Base-by-base conservation (phyloP, 2,329 filamentous ascomycete genomes). In the Beauveria scarabaeidicola region DNA sequence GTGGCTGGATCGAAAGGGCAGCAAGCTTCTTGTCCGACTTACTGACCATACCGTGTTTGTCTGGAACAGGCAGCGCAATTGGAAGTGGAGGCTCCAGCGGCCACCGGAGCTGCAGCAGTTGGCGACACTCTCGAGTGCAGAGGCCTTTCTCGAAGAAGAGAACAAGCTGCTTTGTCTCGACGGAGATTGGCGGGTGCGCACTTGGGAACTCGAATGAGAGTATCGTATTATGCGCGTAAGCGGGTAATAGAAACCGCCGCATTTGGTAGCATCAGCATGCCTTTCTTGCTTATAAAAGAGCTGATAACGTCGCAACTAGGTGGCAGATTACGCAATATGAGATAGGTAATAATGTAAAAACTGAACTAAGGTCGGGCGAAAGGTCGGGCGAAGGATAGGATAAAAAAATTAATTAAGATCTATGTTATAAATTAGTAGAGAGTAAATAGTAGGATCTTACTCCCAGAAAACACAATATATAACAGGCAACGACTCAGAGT, bases 81-180 rank as follows among this genome's bases (percentile, higher is more conserved):
- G 41, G 29, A 57, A 48, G 23, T 48, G 54, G 54, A 57, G 54
- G 23, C 19, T 57, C 25, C 43, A 40, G 23, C n/a, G 54, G 19
- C 54, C 54, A 38, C 32, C 54, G 32, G 23, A 21, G 11, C 11
- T 57, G 41, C 54, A 11, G 43, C 43, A 40, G 36, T 23, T 57
- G 44, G 36, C 43, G 11, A 17, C 54, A 5, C 43, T 47, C 27
- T 57, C 43, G 9, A 57, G 41, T 27, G 44, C 27, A 17, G 54
- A 57, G 44, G 54, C 25, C 11, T 57, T 57, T 25, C 6, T 57
- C 25, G 54, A 57, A 48, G 54, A 57, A 29, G 25, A 57, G 43
- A 48, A 40, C 32, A 13, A 23, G 54, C 25, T 57, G 11, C 5
- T 57, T 40, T 57, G 27, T 48, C 54, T 57, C 8, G 54, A 57